These are phyloP conservation scores for Fusarium sp. DNA, from an alignment of 2,329 filamentous ascomycete species.

Conservation along the genomic window DNA sequence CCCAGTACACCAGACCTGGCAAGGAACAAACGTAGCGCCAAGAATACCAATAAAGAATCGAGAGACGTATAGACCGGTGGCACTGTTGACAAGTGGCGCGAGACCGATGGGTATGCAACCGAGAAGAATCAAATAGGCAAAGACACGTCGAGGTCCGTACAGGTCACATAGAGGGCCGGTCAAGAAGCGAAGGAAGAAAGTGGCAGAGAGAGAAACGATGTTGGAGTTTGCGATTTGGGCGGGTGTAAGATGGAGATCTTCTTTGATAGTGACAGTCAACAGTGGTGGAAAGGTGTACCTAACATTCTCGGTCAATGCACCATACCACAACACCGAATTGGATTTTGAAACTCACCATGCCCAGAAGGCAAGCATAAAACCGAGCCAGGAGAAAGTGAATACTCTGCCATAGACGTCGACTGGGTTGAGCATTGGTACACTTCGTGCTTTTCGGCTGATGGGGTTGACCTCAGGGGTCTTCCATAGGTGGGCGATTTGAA, in stretches of 20 bases:
- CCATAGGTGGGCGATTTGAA: slow-evolving; percentile 51
- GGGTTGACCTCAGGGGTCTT: slow-evolving; percentile 80
- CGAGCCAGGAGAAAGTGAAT: slow-evolving; percentile 90
- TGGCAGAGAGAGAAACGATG: slow-evolving; percentile 80
- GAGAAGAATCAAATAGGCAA: slow-evolving; percentile 80
- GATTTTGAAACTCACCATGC: slow-evolving; percentile 69
- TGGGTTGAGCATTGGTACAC: slow-evolving; percentile 83
- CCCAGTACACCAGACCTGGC: slow-evolving; percentile 91
- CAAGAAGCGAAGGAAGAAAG: slow-evolving; percentile 80
- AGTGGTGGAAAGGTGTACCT: slow-evolving; percentile 88
- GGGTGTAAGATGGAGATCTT: slow-evolving; percentile 79
- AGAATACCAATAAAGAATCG: slow-evolving; percentile 87
- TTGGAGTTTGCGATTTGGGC: slow-evolving; percentile 88
- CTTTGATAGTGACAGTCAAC: slow-evolving; percentile 81
- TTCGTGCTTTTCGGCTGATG: slow-evolving; percentile 84
- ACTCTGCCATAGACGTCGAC: slow-evolving; percentile 85
- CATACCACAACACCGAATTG: background rate
- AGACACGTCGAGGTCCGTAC: slow-evolving; percentile 84
- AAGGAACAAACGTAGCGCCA: slow-evolving; percentile 83
- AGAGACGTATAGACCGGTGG: slow-evolving; percentile 73
- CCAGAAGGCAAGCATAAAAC: slow-evolving; percentile 89
- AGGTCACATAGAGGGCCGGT: slow-evolving; percentile 88
- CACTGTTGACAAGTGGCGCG: slow-evolving; percentile 78
- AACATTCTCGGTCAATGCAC: slow-evolving; percentile 23
- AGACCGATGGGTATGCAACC: slow-evolving; percentile 86